phyloP scores from a whole-genome alignment of 805 yeast species.

The Candida chauliodis region DNA sequence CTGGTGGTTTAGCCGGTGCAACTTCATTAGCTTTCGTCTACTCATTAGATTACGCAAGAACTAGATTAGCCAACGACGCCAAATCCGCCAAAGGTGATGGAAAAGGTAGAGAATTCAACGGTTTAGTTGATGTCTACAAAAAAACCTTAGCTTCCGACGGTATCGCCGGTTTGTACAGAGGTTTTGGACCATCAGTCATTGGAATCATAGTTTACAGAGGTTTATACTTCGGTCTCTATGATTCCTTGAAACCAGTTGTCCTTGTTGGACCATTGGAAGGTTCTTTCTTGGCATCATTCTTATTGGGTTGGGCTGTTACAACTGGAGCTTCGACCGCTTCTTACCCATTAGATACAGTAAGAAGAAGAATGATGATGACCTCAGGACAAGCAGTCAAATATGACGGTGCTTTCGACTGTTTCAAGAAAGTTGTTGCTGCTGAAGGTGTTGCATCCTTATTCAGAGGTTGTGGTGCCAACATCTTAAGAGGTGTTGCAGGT shows the following conservation, averaged over 20 bases:
- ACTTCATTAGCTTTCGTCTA: slow-evolving; percentile 87
- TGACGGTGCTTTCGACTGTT: slow-evolving; percentile 92
- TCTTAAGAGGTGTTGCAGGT: slow-evolving; percentile 99
- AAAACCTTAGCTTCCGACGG: slow-evolving; percentile 95
- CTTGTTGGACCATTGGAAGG: slow-evolving; percentile 94
- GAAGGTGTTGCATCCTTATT: slow-evolving; percentile 91
- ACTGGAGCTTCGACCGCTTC: slow-evolving; percentile 98
- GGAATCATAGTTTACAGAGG: slow-evolving; percentile 99
- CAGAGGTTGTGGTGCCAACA: slow-evolving; percentile 99
- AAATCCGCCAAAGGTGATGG: slow-evolving; percentile 82
- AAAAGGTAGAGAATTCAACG: slow-evolving; percentile 89
- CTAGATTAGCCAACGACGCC: slow-evolving; percentile 98
- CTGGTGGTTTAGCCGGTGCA: slow-evolving; percentile 99
- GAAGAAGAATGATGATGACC: slow-evolving; percentile 99
- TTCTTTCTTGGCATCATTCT: slow-evolving; percentile 91
- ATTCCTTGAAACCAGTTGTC: slow-evolving; percentile 92
- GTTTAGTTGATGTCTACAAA: slow-evolving; percentile 93
- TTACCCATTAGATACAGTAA: slow-evolving; percentile 97
- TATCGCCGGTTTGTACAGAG: slow-evolving; percentile 98
- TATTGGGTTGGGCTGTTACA: slow-evolving; percentile 96
- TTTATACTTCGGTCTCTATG: slow-evolving; percentile 96
- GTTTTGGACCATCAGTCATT: slow-evolving; percentile 97
- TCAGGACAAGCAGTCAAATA: slow-evolving; percentile 98
- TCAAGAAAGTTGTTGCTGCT: slow-evolving; percentile 87
- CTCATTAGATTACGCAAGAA: slow-evolving; percentile 98